Conservation (phyloP, 768 basidiomycete genomes). For the Candolleomyces eurysporus region DNA sequence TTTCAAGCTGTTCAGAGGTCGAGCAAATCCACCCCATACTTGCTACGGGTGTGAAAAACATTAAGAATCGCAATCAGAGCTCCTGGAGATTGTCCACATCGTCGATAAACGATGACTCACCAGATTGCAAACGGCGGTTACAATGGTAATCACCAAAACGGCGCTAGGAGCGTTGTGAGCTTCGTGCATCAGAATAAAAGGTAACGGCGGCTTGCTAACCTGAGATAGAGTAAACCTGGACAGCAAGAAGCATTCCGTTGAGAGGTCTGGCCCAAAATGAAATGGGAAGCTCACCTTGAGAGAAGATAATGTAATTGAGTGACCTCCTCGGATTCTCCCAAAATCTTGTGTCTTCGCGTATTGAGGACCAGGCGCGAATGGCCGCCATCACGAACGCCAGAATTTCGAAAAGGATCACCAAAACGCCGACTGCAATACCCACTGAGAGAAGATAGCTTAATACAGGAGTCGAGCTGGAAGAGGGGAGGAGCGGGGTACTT, state of each 20-base stretch:
- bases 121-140: not conserved
- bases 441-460: not conserved
- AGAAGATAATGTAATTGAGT: conserved; percentile 6
- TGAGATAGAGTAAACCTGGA: too few species aligned
- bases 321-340: conserved; percentile 5
- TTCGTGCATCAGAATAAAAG: too few species aligned
- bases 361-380: conserved; percentile 1
- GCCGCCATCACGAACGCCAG: conserved; percentile 3
- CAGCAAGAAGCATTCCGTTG: not conserved
- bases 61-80: not conserved
- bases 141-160: not conserved
- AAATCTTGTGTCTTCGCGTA: conserved; percentile 4
- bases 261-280: not conserved
- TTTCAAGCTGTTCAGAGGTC: conserved; percentile 5
- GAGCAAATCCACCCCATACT: not conserved
- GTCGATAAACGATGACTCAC: not conserved
- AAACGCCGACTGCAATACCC: not conserved
- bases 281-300: conserved; percentile 2
- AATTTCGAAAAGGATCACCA: conserved; percentile 2
- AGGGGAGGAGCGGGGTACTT: not conserved
- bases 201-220: not conserved
- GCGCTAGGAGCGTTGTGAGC: not conserved
- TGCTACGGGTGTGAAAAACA: not conserved
- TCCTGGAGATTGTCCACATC: not conserved
- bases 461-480: not conserved